A percentile compares a stretch with the other conserved stretches of the same genome.
phyloP scores from a whole-genome alignment of 2,329 filamentous ascomycete species.

The Xylariaceae sp. region DNA sequence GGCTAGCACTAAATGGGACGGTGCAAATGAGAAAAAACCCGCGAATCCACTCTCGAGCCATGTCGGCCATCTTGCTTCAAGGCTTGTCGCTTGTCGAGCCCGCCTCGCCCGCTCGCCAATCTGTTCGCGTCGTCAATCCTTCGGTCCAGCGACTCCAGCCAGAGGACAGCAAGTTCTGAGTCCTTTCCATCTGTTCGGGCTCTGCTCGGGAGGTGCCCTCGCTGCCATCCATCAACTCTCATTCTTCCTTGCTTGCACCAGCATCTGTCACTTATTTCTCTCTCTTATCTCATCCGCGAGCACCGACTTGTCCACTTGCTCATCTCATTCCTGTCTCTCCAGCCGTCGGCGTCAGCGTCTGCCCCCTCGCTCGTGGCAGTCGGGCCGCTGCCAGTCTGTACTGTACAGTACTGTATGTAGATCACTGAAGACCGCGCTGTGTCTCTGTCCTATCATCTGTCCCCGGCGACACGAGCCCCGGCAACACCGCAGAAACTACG shows the following conservation, averaged over 20 bases:
- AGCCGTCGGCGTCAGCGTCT: conserved; percentile 1
- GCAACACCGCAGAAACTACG: conserved; percentile 15
- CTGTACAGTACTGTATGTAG: no score
- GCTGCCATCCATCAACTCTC: not conserved
- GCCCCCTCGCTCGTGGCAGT: conserved; percentile 13
- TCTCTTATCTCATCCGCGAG: not conserved
- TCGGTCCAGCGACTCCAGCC: no score
- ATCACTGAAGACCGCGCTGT: conserved; percentile 5
- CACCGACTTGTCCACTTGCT: not conserved
- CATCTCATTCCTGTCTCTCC: not conserved
- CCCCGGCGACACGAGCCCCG: conserved; percentile 13
- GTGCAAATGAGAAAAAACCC: no score
- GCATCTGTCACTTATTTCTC: not conserved
- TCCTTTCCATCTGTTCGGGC: no score
- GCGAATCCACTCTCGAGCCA: no score
- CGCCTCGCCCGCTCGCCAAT: no score
- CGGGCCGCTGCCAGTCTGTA: conserved; percentile 2
- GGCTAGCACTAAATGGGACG: no score
- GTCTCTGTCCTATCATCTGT: conserved; percentile 24
- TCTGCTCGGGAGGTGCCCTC: not conserved
- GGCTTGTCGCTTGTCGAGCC: no score
- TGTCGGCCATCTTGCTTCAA: no score
- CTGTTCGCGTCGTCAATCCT: no score
- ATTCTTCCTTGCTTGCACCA: not conserved
- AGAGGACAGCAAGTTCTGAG: no score